A percentile compares a stretch with the other conserved stretches of the same genome.
Evolutionary conservation across 2,329 filamentous ascomycete species (phyloP).

Genomic region (Corinectria fuckeliana): DNA sequence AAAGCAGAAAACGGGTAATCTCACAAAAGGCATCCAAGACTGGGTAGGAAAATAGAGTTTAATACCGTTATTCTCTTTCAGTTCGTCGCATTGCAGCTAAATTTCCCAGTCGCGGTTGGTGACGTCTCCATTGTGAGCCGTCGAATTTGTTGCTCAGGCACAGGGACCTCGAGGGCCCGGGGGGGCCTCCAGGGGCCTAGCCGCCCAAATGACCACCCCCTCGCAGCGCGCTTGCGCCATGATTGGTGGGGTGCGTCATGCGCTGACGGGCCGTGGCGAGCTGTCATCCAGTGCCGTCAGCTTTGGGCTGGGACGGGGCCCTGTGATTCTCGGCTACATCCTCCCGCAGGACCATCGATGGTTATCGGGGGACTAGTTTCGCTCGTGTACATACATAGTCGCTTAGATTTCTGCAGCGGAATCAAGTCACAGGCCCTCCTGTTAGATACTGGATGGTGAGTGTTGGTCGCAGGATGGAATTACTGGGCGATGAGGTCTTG

Average conservation of each 20-base stretch:
- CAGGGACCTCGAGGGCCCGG: slow-evolving; percentile 4
- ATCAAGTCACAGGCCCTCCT: no score
- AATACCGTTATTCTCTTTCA: neutral
- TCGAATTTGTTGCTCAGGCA: slow-evolving; percentile 5
- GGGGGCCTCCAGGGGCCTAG: slow-evolving; percentile 6
- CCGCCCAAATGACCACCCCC: neutral
- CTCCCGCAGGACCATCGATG: neutral
- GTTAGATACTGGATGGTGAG: no score
- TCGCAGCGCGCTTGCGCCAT: neutral
- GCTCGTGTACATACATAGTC: neutral
- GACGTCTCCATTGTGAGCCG: neutral
- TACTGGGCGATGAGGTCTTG: neutral
- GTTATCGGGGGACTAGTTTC: neutral
- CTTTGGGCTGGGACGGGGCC: neutral
- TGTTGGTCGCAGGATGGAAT: neutral
- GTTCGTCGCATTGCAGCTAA: neutral
- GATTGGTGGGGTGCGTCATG: slow-evolving; percentile 16
- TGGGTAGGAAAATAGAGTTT: no score
- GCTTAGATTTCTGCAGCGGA: neutral
- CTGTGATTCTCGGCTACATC: neutral
- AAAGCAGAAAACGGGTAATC: no score
- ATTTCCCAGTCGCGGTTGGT: neutral
- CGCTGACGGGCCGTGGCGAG: slow-evolving; percentile 16
- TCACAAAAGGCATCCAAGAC: no score
- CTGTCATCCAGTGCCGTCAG: slow-evolving; percentile 7